These are phyloP conservation scores for Beauveria rudraprayagi DNA, from an alignment of 2,329 filamentous ascomycete species.

Conservation along the genomic window DNA sequence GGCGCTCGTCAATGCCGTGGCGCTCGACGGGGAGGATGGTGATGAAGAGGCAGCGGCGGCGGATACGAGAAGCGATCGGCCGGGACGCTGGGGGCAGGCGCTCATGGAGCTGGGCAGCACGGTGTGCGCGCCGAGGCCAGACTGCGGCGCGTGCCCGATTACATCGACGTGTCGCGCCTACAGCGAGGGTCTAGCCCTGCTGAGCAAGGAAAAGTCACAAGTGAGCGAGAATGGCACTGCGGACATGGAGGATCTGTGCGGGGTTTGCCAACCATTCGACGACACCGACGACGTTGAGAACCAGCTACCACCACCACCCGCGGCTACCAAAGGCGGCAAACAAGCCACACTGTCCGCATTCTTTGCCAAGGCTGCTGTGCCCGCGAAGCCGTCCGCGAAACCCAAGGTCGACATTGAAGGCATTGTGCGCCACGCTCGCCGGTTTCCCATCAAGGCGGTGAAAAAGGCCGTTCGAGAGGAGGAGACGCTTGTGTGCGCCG, in stretches of 20 bases:
- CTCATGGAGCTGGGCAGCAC: conserved; percentile 60
- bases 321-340: conserved; percentile 16
- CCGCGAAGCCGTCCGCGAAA: conserved; percentile 2
- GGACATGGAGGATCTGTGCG: conserved; percentile 46
- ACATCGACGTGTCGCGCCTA: conserved; percentile 43
- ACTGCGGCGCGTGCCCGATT: conserved; percentile 45
- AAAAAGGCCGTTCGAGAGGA: conserved; percentile 47
- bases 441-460: conserved; percentile 41
- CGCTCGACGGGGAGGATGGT: conserved; percentile 19
- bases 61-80: conserved; percentile 36
- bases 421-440: conserved; percentile 37
- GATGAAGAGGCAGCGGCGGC: conserved; percentile 15
- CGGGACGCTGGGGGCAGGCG: conserved; percentile 55
- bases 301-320: conserved; percentile 3
- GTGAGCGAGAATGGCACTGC: conserved; percentile 10
- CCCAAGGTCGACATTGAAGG: conserved; percentile 23
- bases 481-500: conserved; percentile 45
- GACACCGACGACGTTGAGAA: conserved; percentile 8
- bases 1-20: conserved; percentile 44
- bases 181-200: conserved; percentile 33
- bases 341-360: conserved; percentile 30
- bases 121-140: conserved; percentile 50
- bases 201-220: conserved; percentile 17
- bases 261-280: conserved; percentile 37
- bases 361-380: conserved; percentile 17